Evolutionary conservation across 306 rosid genomes (phyloP).

Genomic region (Castanospermum australe): DNA sequence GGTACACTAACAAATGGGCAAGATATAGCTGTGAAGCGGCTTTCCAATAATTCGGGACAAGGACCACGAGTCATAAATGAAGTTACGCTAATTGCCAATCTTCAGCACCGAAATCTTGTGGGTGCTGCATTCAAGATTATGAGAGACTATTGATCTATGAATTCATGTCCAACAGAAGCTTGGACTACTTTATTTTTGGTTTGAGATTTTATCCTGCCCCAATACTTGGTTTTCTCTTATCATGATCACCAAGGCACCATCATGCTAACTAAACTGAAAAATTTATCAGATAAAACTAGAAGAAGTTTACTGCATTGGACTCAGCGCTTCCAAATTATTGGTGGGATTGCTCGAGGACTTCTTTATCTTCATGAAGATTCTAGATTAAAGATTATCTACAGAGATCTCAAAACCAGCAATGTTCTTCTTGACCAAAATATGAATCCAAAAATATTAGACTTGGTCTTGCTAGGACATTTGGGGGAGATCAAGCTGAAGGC

Average conservation of each 20-base stretch:
- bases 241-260: neutral
- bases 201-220: neutral
- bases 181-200: constrained; percentile 74
- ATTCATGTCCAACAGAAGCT: constrained; percentile 61
- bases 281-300: constrained; percentile 31
- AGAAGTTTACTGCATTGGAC: constrained; percentile 31
- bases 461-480: constrained; percentile 52
- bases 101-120: constrained; percentile 79
- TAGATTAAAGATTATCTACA: constrained; percentile 51
- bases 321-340: constrained; percentile 47
- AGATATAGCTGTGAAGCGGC: constrained; percentile 68
- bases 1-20: constrained; percentile 49
- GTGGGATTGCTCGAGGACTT: constrained; percentile 52
- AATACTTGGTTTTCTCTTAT: neutral
- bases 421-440: constrained; percentile 48
- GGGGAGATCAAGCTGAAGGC: constrained; percentile 42
- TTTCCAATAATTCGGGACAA: constrained; percentile 53
- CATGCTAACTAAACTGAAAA: constrained; percentile 1
- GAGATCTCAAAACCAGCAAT: constrained; percentile 61
- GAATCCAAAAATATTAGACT: constrained; percentile 69
- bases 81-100: constrained; percentile 57
- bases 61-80: constrained; percentile 60
- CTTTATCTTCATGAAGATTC: constrained; percentile 64
- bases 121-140: constrained; percentile 52
- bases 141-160: constrained; percentile 62